Evolutionary conservation across 495 filamentous ascomycete genomes (phyloP), one percentile per base, ranked within the genome.

Genomic region (Tuber magnatum): DNA sequence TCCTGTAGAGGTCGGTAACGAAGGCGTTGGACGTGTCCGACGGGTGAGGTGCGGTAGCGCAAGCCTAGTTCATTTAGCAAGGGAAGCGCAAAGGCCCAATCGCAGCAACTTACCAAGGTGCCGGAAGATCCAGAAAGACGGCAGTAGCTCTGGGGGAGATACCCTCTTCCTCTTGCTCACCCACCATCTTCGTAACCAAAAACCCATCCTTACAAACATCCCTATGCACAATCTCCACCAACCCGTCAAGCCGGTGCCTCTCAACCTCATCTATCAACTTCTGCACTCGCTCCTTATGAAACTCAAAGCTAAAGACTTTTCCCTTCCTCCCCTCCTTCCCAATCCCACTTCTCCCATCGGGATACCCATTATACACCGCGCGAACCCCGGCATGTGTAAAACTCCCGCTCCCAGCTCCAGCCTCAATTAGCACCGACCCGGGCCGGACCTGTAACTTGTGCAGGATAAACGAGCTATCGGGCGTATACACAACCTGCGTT

Each of bases 401-500:
- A 42, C 91, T 94, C 14, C 95, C 95, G 83, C 93, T 97, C 1
- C 95, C 95, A 0, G 94, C 93, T 35, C 95, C 95, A 2, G 95
- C 96, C 84, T 99, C 95, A 70, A 99, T 95, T 18, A 99, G 82
- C 16, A 87, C 88, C 16, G 87, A 88, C 3, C 95, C 96, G 0
- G 95, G 93, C 38, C 92, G 85, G 3, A 90, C 94, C 22, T 92
- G 89, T 70, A 99, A 86, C 69, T 93, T 88, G 82, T 97, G 93
- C 38, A 99, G 87, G 51, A 99, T 91, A 82, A 95, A 99, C 84
- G 94, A 97, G 85, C 97, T 97, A 83, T 99, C 95, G 16, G 96
- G 93, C 2, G 93, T 97, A 82, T 99, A 99, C 77, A 99, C 95
- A 70, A 99, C 94, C 84, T 99, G 95, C 14, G 95, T 99, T 70